Percentiles rank a stretch among this genome's conserved stretches.
Conservation (phyloP, 1,284 basidiomycete genomes). For the Ustilago bromivora region DNA sequence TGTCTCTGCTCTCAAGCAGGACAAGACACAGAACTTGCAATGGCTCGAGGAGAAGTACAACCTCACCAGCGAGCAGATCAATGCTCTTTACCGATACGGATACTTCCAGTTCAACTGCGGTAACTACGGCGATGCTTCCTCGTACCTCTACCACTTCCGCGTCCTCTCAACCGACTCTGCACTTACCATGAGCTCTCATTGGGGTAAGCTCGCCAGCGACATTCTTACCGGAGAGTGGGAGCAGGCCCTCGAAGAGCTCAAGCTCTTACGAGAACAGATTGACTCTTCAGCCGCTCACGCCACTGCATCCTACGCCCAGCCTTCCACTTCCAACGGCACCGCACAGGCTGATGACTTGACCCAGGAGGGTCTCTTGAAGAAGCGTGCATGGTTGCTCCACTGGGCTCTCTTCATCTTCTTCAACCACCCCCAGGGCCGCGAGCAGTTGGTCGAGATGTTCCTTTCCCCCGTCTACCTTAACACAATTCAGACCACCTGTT, state of each 20-base stretch:
- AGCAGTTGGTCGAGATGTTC: constrained; percentile 95
- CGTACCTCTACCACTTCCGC: constrained; percentile 98
- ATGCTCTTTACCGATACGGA: constrained; percentile 95
- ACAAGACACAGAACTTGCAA: constrained; percentile 95
- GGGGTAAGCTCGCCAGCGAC: constrained; percentile 97
- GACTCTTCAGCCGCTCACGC: constrained; percentile 73
- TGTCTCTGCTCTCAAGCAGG: constrained; percentile 81
- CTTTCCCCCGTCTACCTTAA: constrained; percentile 95
- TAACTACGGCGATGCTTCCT: constrained; percentile 93
- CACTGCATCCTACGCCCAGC: constrained; percentile 41
- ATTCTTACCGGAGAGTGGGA: constrained; percentile 96
- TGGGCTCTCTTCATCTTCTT: constrained; percentile 99
- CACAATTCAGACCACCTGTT: constrained; percentile 95
- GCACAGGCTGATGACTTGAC: constrained; percentile 49
- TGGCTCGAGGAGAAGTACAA: constrained; percentile 94
- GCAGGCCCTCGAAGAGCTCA: constrained; percentile 90
- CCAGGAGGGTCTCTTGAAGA: constrained; percentile 81
- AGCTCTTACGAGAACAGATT: constrained; percentile 89
- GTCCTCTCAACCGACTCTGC: constrained; percentile 92
- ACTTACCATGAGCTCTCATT: constrained; percentile 92
- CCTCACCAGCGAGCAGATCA: constrained; percentile 94
- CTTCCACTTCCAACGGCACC: constrained; percentile 44
- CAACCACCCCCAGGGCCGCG: constrained; percentile 91
- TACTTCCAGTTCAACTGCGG: constrained; percentile 98
- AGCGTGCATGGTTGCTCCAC: constrained; percentile 96